Conservation (phyloP, 257 asterid species). For the Pogostemon cablin region DNA sequence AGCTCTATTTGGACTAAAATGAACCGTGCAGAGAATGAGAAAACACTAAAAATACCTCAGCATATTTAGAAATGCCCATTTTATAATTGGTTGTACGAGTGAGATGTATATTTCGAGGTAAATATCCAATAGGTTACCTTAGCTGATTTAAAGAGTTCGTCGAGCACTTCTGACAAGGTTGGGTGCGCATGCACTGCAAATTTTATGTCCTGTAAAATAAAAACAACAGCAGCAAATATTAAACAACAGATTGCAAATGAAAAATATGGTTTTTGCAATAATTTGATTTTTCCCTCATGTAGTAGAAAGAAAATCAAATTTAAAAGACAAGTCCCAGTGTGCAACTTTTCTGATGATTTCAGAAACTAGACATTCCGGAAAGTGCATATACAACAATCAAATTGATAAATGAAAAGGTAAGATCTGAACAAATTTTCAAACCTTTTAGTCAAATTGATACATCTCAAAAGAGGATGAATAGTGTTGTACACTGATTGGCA, state of each 20-base stretch:
- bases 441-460: neutral
- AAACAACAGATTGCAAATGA: constrained; percentile 23
- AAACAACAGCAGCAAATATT: constrained; percentile 30
- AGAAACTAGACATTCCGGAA: constrained; percentile 3
- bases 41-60: constrained; percentile 2
- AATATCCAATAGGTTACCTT: constrained; percentile 51
- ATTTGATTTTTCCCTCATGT: constrained; percentile 15
- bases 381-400: constrained; percentile 1
- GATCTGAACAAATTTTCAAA: neutral
- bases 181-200: constrained; percentile 97
- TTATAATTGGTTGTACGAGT: neutral
- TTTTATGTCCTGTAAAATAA: constrained; percentile 73
- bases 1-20: constrained; percentile 10
- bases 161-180: constrained; percentile 91
- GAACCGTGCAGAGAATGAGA: constrained; percentile 16
- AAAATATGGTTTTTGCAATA: constrained; percentile 8
- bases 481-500: neutral
- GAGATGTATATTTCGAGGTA: constrained; percentile 7
- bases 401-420: neutral
- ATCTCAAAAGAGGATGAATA: constrained; percentile 7
- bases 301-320: neutral
- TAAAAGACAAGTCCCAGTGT: neutral
- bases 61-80: neutral
- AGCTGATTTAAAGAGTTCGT: constrained; percentile 87
- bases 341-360: constrained; percentile 7